phyloP scores from a whole-genome alignment of 176 grass and related monocot species.

The Cocos nucifera region DNA sequence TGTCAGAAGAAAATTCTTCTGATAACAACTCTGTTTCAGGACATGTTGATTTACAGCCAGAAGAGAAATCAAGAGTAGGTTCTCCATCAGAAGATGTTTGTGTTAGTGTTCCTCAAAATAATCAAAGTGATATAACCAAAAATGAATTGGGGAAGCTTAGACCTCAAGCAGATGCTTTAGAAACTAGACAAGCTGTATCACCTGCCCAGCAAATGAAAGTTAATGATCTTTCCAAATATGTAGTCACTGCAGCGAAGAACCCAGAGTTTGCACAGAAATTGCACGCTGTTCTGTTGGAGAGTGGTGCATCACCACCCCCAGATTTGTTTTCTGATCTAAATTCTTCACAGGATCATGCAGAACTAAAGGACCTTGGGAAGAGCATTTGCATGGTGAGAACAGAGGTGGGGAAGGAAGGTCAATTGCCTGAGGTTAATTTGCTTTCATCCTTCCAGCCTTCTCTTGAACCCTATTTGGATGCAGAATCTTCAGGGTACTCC shows the following conservation, averaged over 20 bases:
- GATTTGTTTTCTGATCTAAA: conserved; percentile 47
- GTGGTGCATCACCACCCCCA: conserved; percentile 37
- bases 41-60: conserved; percentile 25
- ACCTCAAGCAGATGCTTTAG: neutral
- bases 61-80: conserved; percentile 30
- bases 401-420: conserved; percentile 21
- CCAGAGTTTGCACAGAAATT: conserved; percentile 62
- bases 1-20: conserved; percentile 38
- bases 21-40: conserved; percentile 24
- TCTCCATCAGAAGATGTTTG: conserved; percentile 11
- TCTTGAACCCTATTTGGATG: neutral
- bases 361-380: conserved; percentile 5
- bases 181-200: conserved; percentile 11
- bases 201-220: conserved; percentile 39
- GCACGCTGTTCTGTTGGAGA: conserved; percentile 57
- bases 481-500: conserved; percentile 22
- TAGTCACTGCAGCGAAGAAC: conserved; percentile 39
- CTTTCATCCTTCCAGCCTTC: neutral
- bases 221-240: conserved; percentile 52
- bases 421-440: conserved; percentile 2
- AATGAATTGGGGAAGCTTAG: conserved; percentile 17
- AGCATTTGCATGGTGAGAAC: conserved; percentile 11
- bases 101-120: neutral
- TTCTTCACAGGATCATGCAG: conserved; percentile 13
- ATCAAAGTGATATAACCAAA: conserved; percentile 6